Base-by-base conservation (phyloP, 2,329 filamentous ascomycete species). In the Fusarium siculi region DNA sequence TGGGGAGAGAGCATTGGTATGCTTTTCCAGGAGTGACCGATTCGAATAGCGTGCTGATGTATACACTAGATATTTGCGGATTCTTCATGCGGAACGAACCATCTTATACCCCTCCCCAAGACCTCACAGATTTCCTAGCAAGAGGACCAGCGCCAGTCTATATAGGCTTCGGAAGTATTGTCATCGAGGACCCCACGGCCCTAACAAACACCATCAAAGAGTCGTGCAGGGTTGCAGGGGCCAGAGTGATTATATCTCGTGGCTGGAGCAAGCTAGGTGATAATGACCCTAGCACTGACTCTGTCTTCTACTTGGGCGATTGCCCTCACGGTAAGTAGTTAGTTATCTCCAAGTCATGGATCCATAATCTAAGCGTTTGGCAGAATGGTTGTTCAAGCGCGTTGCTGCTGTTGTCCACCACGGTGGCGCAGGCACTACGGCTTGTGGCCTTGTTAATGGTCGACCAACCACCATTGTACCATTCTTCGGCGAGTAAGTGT, bases 111-210 rank as follows among this genome's bases (percentile, higher is more conserved):
- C 91, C 91, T 0, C 88, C 90, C 0, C 79, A 85, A 5, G 84
- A 86, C 0, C 83, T 93, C 0, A 80, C 82, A 2, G 77, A 83
- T 4, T 93, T 93, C 56, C 80, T 93, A 3, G 82, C 83, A 19
- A 83, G 80, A 4, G 89, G 88, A 0, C 85, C 89, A 2, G 82
- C 85, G 8, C 91, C 91, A 0, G 84, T 94, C 2, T 94, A 94
- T 68, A 93, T 94, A 44, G 92, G 92, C 0, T 94, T 94, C 66
- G 92, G 93, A 0, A 92, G 89, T 1, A 94, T 94, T 59, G 92
- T 94, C 0, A 90, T 94, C 2, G 91, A 94, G 59, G 89, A 94
- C 71, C 88, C 92, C 0, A 86, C 92, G 43, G 81, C 80, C 4
- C 92, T 94, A 69, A 94, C 92, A 0, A 80, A 89, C n/a, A 88